Conservation (phyloP, 257 asterid species). For the Penstemon davidsonii region DNA sequence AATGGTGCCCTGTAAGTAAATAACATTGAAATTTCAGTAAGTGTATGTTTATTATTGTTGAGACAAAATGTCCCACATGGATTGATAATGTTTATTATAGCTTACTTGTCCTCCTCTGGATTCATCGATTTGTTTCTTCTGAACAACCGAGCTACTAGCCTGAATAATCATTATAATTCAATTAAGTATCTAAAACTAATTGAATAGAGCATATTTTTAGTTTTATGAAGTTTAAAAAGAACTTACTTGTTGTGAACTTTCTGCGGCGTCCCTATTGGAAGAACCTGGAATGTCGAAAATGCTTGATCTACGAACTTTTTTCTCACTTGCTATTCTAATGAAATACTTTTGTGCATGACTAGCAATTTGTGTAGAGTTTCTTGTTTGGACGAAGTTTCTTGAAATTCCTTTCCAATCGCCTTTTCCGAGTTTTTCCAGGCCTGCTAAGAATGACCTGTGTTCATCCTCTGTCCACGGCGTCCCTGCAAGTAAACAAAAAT, state of each 20-base stretch:
- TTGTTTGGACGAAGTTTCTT: constrained; percentile 41
- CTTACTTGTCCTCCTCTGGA: constrained; percentile 30
- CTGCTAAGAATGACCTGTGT: constrained; percentile 49
- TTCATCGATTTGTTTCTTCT: constrained; percentile 20
- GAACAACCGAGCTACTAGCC: constrained; percentile 22
- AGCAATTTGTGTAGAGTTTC: constrained; percentile 63
- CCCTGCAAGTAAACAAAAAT: constrained; percentile 28
- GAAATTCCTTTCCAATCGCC: constrained; percentile 79
- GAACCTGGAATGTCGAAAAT: constrained; percentile 48
- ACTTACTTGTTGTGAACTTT: constrained; percentile 28
- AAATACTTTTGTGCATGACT: constrained; percentile 77
- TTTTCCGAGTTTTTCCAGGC: constrained; percentile 52
- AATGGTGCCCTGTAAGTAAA: constrained; percentile 13
- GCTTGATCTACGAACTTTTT: constrained; percentile 47
- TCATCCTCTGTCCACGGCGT: constrained; percentile 59
- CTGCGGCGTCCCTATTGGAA: constrained; percentile 15
- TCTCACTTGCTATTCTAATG: constrained; percentile 36
- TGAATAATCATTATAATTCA: background rate
- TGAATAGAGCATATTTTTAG: background rate
- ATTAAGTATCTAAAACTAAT: too few relatives aligned
- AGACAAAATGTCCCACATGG: too few relatives aligned
- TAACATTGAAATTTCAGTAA: background rate
- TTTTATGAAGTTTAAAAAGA: background rate
- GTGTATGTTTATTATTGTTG: too few relatives aligned
- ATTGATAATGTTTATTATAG: background rate